Percentiles rank a stretch among this genome's conserved stretches.
phyloP scores from a whole-genome alignment of 495 filamentous ascomycete genomes.

The Hypoxylon cercidicola region DNA sequence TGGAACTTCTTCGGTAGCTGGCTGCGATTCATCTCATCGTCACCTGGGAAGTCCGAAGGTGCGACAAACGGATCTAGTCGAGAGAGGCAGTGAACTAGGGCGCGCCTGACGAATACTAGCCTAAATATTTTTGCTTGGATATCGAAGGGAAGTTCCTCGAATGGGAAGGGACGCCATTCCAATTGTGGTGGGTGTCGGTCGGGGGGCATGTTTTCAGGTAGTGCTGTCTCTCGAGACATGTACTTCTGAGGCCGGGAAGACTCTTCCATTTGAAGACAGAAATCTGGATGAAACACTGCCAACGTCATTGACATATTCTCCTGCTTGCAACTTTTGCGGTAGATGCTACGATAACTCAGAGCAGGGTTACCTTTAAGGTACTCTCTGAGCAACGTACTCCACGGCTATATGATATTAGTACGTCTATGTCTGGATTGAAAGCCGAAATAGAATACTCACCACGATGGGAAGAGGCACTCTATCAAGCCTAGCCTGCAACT shows the following conservation, averaged over 20 bases:
- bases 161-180: slow-evolving; percentile 29
- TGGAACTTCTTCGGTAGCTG: slow-evolving; percentile 46
- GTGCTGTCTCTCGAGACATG: no score
- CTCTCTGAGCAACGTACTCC: slow-evolving; percentile 19
- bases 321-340: slow-evolving; percentile 42
- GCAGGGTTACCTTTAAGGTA: not conserved
- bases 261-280: slow-evolving; percentile 15
- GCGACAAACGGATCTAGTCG: slow-evolving; percentile 47
- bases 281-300: slow-evolving; percentile 42
- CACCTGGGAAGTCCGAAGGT: slow-evolving; percentile 31
- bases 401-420: slow-evolving; percentile 19
- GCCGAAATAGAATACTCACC: slow-evolving; percentile 7
- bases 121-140: slow-evolving; percentile 48
- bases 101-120: slow-evolving; percentile 37
- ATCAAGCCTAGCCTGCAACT: not conserved
- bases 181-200: not conserved
- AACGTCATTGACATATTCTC: slow-evolving; percentile 48
- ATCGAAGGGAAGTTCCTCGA: slow-evolving; percentile 43
- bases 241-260: no score
- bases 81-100: slow-evolving; percentile 52
- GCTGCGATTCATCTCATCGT: not conserved
- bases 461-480: not conserved
- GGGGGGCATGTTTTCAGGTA: not conserved
- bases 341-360: slow-evolving; percentile 4
- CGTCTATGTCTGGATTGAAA: not conserved